Base-by-base conservation (phyloP, 306 rosid species). In the Erythrophleum fordii region DNA sequence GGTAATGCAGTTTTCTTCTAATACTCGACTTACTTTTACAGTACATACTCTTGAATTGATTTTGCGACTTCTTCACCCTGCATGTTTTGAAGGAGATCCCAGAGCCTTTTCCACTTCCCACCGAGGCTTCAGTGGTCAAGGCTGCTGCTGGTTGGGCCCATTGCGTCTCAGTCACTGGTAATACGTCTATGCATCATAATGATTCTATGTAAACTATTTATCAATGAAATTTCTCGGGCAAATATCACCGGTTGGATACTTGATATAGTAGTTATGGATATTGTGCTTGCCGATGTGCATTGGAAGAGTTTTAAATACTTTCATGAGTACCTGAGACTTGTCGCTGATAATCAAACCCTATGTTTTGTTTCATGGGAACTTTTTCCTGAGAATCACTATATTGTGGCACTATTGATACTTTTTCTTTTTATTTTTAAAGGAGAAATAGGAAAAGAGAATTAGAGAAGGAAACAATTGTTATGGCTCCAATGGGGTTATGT, bases 141-240 rank as follows among this genome's bases (percentile, higher is more conserved):
- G 98, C 97, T 61, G 90, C 91, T 83, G 92, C 95, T 69, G 98
- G 97, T 76, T 94, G 98, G 98, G 98, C 97, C 55, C 97, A 94
- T 72, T 94, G 97, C 60, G 97, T 87, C 49, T 69, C 90, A 0
- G 95, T 88, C 51, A 88, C 87, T 66, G 98, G 98, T 94, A 79
- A 59, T 68, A 37, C 67, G 80, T 69, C 53, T 73, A 11, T 52
- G 37, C 9, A 7, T 61, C 42, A 9, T 49, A 26, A 17, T 39
- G 11, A 11, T 46, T 65, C 10, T 80, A 44, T 39, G 2, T 55
- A 46, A 42, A 34, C 46, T 49, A 14, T 39, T 49, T 28, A 60
- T 45, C 53, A 2, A 52, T 52, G 45, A 17, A 17, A 70, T 79
- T 69, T 58, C 35, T 64, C 45, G 45, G 10, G 56, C 46, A 1